Conservation (phyloP, 352 stramenopile species). For the Phytopythium mirpurense region DNA sequence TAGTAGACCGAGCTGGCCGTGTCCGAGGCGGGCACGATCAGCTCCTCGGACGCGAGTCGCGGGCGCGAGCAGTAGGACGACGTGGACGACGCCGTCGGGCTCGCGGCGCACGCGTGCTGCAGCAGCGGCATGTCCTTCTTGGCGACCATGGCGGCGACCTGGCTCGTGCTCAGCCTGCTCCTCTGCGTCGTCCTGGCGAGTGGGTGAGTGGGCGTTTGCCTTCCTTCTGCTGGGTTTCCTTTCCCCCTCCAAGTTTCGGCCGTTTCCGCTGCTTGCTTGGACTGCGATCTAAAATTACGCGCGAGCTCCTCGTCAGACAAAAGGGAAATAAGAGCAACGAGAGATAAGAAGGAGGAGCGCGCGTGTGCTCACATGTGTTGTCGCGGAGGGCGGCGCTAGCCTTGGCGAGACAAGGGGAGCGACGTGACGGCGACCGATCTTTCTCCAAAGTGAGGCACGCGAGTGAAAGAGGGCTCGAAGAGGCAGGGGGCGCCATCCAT, state of each 20-base stretch:
- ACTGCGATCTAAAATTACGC: not conserved
- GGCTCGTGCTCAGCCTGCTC: not conserved
- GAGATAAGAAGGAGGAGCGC: not conserved
- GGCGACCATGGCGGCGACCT: constrained; percentile 20
- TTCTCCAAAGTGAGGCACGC: not conserved
- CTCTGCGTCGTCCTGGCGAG: not conserved
- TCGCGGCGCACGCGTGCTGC: constrained; percentile 32
- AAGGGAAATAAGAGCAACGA: not conserved
- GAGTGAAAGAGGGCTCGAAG: not conserved
- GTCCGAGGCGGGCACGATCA: constrained; percentile 70
- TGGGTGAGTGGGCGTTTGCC: not conserved
- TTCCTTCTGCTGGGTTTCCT: not conserved
- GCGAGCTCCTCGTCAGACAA: not conserved
- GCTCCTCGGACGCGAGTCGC: constrained; percentile 67
- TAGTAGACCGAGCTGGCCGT: constrained; percentile 84
- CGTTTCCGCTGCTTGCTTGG: no score
- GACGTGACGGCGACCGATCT: no score
- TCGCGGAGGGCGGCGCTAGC: no score
- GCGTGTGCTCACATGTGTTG: no score
- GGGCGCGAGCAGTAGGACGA: constrained; percentile 33
- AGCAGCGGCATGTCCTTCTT: constrained; percentile 56
- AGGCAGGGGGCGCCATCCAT: not conserved
- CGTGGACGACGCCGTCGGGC: constrained; percentile 38
- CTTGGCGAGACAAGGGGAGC: no score
- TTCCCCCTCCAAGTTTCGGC: no score